A percentile compares a stretch with the other conserved stretches of the same genome.
Conservation (phyloP, 495 filamentous ascomycete genomes). For the Podospora anserina region DNA sequence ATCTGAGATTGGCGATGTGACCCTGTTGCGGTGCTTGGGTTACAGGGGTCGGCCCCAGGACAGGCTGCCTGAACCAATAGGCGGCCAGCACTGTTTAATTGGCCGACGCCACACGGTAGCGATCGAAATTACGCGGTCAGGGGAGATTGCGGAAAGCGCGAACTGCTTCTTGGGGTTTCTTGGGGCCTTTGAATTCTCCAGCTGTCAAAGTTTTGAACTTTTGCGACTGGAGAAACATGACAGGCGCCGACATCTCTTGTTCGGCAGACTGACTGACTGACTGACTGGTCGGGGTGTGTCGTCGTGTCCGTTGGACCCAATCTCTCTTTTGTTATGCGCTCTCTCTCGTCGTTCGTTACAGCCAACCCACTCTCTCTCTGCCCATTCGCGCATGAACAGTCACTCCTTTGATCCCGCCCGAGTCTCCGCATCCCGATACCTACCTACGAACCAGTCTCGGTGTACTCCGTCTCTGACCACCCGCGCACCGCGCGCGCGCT, state of each 20-base stretch:
- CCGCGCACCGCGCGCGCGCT: not conserved
- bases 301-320: not conserved
- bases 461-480: not conserved
- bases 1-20: constrained; percentile 7
- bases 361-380: not conserved
- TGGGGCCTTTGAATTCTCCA: not conserved
- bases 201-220: not conserved
- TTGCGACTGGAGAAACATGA: constrained; percentile 2
- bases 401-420: constrained; percentile 8
- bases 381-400: constrained; percentile 12
- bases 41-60: constrained; percentile 19
- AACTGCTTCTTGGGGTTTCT: not conserved
- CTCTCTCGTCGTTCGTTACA: constrained; percentile 20
- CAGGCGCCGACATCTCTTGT: not conserved
- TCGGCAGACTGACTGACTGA: not conserved
- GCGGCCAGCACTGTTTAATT: constrained; percentile 16
- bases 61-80: constrained; percentile 26
- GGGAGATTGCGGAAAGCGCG: constrained; percentile 11
- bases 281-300: not conserved
- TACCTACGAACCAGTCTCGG: not conserved
- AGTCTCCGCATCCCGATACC: constrained; percentile 6
- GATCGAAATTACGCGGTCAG: constrained; percentile 31
- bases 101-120: constrained; percentile 25
- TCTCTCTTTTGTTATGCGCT: constrained; percentile 20
- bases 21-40: not conserved